Base-by-base conservation (phyloP, 2,329 filamentous ascomycete genomes). In the Talaromyces verruculosus region DNA sequence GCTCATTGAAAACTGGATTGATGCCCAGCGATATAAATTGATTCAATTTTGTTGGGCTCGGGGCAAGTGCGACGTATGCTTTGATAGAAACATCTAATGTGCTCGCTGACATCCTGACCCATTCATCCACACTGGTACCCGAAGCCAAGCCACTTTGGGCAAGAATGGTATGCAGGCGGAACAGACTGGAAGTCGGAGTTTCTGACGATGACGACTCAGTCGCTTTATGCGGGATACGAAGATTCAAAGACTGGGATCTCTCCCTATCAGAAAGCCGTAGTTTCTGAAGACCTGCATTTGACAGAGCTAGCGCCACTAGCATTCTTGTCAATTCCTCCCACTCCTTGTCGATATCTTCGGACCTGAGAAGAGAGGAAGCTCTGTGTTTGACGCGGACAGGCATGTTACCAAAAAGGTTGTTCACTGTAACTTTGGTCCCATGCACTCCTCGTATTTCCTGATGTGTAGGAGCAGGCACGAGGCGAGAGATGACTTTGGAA, bases 381-480 rank as follows among this genome's bases (percentile, higher is more conserved):
- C 93, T 86, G 71, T 93, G 91, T 74, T 95, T 96, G 30, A 96
- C 89, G 15, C 94, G 88, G 13, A 97, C 94, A 0, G 94, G 93
- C 87, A 97, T 91, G 66, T 89, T 90, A 0, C 93, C 93, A 77
- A 97, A 98, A 0, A 97, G 81, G 75, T 97, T 89, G 65, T 89
- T 87, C 5, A 96, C 89, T 0, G 84, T 84, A 1, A 94, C 88
- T 33, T 87, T 85, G 0, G 93, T 97, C 4, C 94, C 94, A 79
- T 91, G 87, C 22, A 81, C 76, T 65, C 84, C 84, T 41, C 78
- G 71, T 6, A 91, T 72, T 58, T 84, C 81, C 55, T 91, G 85
- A 59, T 88, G 84, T 7, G 82, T 76, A 11, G 84, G 81, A 5
- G 87, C 85, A 5, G 91, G 89, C 1, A 83, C 78, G 64, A 90